Conservation (phyloP, 805 yeast species). For the Osmozyma mogii region DNA sequence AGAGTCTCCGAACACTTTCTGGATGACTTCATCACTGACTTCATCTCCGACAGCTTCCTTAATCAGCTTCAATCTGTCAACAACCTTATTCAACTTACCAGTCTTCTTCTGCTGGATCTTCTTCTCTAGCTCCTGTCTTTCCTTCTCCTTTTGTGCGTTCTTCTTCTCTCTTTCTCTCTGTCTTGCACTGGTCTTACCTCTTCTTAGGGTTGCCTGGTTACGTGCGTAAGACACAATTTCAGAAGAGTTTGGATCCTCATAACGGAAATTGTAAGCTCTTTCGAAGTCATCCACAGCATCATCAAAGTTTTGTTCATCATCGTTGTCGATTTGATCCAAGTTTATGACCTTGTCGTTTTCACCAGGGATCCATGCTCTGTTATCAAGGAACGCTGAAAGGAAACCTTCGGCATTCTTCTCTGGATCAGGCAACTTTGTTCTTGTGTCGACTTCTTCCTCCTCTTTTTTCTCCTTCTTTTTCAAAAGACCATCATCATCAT, state of each 20-base stretch:
- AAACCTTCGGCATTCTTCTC: constrained; percentile 55
- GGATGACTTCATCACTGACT: constrained; percentile 49
- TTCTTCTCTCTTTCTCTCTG: constrained; percentile 75
- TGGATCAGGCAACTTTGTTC: constrained; percentile 49
- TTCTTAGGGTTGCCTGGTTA: constrained; percentile 83
- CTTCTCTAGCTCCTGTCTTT: constrained; percentile 47
- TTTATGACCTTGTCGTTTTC: constrained; percentile 51
- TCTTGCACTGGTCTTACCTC: constrained; percentile 66
- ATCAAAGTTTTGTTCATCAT: constrained; percentile 80
- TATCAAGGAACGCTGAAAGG: constrained; percentile 60
- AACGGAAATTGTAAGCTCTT: constrained; percentile 89
- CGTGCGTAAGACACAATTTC: constrained; percentile 94
- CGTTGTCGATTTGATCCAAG: constrained; percentile 42
- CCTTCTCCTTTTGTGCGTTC: constrained; percentile 44
- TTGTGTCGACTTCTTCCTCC: constrained; percentile 18
- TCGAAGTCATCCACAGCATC: constrained; percentile 89
- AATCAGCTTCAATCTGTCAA: constrained; percentile 60
- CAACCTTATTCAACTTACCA: constrained; percentile 66
- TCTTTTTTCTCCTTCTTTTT: constrained; percentile 43
- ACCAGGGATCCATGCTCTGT: constrained; percentile 86
- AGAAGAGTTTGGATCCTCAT: constrained; percentile 83
- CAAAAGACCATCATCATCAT: constrained; percentile 43
- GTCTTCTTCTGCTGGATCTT: constrained; percentile 65
- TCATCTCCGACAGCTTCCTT: constrained; percentile 63
- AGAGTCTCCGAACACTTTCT: constrained; percentile 63